A percentile compares a stretch with the other conserved stretches of the same genome.
These are phyloP conservation scores for Nitzschia sp. DNA, from an alignment of 108 stramenopile genomes.

Conservation along the genomic window DNA sequence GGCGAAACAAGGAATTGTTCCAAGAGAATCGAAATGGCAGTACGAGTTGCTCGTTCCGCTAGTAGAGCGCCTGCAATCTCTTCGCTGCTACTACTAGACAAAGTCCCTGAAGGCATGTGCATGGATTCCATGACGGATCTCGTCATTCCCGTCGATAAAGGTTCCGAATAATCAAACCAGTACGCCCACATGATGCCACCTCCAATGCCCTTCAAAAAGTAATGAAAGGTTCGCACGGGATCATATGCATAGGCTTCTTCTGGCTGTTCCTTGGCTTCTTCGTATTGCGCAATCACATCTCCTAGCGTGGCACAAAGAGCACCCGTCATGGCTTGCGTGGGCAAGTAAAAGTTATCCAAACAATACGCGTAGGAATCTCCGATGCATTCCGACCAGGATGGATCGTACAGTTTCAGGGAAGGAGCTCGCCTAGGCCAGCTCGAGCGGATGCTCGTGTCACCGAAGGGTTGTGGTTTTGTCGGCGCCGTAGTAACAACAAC, in stretches of 20 bases:
- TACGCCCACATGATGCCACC: conserved; percentile 33
- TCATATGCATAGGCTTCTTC: conserved; percentile 7
- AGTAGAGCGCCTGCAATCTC: no score
- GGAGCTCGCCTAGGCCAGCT: neutral
- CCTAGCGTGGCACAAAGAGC: conserved; percentile 36
- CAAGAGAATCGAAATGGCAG: conserved; percentile 18
- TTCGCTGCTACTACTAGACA: no score
- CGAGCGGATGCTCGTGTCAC: neutral
- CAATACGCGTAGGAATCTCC: conserved; percentile 3
- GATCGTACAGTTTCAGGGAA: neutral
- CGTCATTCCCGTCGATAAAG: conserved; percentile 20
- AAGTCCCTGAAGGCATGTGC: neutral
- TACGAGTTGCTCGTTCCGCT: neutral
- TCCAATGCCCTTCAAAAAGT: conserved; percentile 30
- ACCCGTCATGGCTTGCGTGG: conserved; percentile 44
- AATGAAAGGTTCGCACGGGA: conserved; percentile 18
- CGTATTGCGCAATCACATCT: conserved; percentile 49
- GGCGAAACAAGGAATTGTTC: conserved; percentile 61
- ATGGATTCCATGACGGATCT: neutral
- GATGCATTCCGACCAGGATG: neutral
- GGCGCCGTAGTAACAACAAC: no score
- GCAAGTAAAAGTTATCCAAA: conserved; percentile 39
- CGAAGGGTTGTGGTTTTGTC: no score
- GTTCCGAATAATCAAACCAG: conserved; percentile 29
- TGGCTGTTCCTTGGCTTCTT: neutral